Conservation (phyloP, 2,329 filamentous ascomycete species). For the Reticulascus tulasneorum region DNA sequence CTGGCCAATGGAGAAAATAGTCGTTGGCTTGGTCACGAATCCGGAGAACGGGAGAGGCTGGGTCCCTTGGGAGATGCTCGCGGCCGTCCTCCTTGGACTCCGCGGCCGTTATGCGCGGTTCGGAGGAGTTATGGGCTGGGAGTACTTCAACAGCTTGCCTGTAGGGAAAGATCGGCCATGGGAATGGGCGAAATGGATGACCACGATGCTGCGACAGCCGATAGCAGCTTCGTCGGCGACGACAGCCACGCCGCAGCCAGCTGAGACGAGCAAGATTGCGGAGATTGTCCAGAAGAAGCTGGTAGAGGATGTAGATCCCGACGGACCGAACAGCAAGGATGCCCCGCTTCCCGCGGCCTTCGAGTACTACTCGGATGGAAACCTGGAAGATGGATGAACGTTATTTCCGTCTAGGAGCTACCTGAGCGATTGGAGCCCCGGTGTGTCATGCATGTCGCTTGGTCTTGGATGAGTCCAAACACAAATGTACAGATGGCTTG, state of each 20-base stretch:
- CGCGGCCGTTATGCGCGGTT: slow-evolving; percentile 59
- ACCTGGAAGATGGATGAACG: slow-evolving; percentile 6
- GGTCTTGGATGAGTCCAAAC: no score
- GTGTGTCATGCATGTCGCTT: no score
- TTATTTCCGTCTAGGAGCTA: no score
- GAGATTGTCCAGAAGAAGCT: slow-evolving; percentile 8
- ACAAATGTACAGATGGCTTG: no score
- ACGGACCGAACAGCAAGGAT: slow-evolving; percentile 20
- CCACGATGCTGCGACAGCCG: slow-evolving; percentile 37
- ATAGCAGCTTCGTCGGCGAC: slow-evolving; percentile 17
- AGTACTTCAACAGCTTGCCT: slow-evolving; percentile 82
- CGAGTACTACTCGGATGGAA: slow-evolving; percentile 29
- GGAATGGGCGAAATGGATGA: slow-evolving; percentile 74
- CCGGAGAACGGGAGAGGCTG: slow-evolving; percentile 64
- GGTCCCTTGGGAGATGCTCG: slow-evolving; percentile 44
- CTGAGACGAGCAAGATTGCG: slow-evolving; percentile 1
- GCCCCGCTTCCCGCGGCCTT: slow-evolving; percentile 25
- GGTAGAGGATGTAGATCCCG: slow-evolving; percentile 21
- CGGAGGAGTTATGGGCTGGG: slow-evolving; percentile 91
- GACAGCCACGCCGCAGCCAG: neutral
- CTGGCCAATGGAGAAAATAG: slow-evolving; percentile 69
- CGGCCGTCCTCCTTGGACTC: slow-evolving; percentile 37
- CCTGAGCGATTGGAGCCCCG: no score
- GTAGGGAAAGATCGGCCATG: slow-evolving; percentile 61
- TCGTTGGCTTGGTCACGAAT: slow-evolving; percentile 78